These are phyloP conservation scores for Macrophomina pseudophaseolina DNA, from an alignment of 2,329 filamentous ascomycete species.

Conservation along the genomic window DNA sequence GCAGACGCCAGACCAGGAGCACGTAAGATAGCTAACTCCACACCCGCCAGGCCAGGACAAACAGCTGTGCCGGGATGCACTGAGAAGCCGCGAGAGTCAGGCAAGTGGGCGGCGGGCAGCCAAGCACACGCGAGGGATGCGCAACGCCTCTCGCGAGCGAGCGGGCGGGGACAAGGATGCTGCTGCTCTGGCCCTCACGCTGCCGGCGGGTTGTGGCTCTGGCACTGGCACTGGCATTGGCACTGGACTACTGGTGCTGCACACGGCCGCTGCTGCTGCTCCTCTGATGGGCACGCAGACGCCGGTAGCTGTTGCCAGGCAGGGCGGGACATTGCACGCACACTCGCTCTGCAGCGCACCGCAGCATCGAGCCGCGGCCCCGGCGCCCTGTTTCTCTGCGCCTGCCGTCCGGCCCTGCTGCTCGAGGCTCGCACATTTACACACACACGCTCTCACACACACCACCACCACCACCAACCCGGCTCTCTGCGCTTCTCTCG, in stretches of 20 bases:
- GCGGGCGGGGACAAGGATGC: conserved; percentile 14
- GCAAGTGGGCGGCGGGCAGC: conserved; percentile 14
- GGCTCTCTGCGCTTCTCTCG: not conserved
- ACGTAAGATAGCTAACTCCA: conserved; percentile 26
- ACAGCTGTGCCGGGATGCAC: conserved; percentile 6
- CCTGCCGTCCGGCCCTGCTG: not conserved
- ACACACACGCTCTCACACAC: no score
- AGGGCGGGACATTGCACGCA: not conserved
- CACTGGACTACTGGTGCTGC: not conserved
- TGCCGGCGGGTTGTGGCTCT: not conserved
- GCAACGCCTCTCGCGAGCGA: conserved; percentile 22
- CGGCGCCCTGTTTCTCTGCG: conserved; percentile 12
- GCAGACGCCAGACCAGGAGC: conserved; percentile 20
- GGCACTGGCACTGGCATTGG: conserved; percentile 1
- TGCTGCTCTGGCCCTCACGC: not conserved
- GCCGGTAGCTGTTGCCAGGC: no score
- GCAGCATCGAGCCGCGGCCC: conserved; percentile 20
- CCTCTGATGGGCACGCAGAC: not conserved
- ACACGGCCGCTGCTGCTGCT: no score
- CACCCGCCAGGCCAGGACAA: conserved; percentile 21
- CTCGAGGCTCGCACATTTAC: not conserved
- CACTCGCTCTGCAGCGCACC: conserved; percentile 6
- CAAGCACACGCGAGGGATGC: conserved; percentile 20
- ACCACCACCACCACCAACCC: not conserved
- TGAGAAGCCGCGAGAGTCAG: conserved; percentile 12